Evolutionary conservation across 805 yeast species (phyloP).

Genomic region (Hanseniaspora clermontiae): DNA sequence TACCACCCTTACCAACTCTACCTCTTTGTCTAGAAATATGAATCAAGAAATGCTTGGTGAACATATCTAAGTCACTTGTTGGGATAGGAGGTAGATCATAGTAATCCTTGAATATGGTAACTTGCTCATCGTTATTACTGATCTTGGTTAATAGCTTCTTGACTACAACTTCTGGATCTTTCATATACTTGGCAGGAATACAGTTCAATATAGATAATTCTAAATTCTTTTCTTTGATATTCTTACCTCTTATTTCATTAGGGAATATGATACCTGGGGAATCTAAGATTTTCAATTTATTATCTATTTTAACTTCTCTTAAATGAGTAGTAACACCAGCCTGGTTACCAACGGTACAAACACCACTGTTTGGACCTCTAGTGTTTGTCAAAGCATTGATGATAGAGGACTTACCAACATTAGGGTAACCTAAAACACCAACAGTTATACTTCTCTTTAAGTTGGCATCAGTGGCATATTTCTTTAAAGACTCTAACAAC

Average conservation of each 20-base stretch:
- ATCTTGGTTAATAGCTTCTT: slow-evolving; percentile 63
- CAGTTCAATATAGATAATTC: slow-evolving; percentile 80
- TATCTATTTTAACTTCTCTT: slow-evolving; percentile 85
- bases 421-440: slow-evolving; percentile 95
- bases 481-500: slow-evolving; percentile 67
- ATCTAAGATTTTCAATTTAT: slow-evolving; percentile 75
- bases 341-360: slow-evolving; percentile 94
- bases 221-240: slow-evolving; percentile 64
- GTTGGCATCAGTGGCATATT: slow-evolving; percentile 71
- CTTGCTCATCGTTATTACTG: slow-evolving; percentile 61
- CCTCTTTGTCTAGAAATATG: slow-evolving; percentile 90
- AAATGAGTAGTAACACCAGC: slow-evolving; percentile 93
- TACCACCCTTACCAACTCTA: slow-evolving; percentile 81
- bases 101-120: slow-evolving; percentile 56
- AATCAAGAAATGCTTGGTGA: slow-evolving; percentile 73
- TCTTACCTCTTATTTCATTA: slow-evolving; percentile 38
- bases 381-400: slow-evolving; percentile 78
- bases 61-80: slow-evolving; percentile 56
- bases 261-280: slow-evolving; percentile 99
- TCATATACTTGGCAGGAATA: slow-evolving; percentile 70
- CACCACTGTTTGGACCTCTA: slow-evolving; percentile 52
- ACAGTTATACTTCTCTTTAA: slow-evolving; percentile 81
- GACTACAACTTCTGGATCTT: slow-evolving; percentile 76
- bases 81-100: slow-evolving; percentile 77
- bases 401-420: slow-evolving; percentile 90